Conservation (phyloP, 306 rosid species). For the Dicorynia guianensis region DNA sequence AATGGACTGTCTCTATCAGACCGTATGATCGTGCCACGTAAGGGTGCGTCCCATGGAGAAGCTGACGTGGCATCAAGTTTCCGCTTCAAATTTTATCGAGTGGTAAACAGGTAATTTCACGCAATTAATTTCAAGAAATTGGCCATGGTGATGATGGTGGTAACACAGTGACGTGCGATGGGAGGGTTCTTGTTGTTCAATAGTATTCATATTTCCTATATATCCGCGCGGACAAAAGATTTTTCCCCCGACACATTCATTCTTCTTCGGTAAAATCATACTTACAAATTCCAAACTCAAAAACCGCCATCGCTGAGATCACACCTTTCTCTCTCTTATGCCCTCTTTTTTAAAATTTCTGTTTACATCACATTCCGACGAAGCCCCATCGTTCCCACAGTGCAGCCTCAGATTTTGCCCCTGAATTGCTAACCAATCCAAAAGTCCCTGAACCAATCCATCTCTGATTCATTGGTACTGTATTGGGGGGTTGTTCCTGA, state of each 20-base stretch:
- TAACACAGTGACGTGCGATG: conserved; percentile 30
- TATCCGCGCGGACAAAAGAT: not conserved
- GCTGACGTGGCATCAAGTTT: conserved; percentile 26
- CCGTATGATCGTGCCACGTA: conserved; percentile 33
- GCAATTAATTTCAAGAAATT: conserved; percentile 6
- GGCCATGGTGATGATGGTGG: not conserved
- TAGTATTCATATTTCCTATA: not conserved
- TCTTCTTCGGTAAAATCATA: conserved; percentile 7
- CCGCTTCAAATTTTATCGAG: not conserved
- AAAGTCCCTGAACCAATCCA: conserved; percentile 20
- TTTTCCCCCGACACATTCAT: conserved; percentile 35
- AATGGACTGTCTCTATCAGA: conserved; percentile 38
- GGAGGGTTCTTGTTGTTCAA: not conserved
- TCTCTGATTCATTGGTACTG: conserved; percentile 37
- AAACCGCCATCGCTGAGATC: conserved; percentile 58
- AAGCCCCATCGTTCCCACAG: conserved; percentile 43
- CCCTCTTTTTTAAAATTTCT: not conserved
- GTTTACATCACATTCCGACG: not conserved
- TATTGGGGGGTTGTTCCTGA: conserved; percentile 15
- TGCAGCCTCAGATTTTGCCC: not conserved
- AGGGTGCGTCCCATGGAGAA: conserved; percentile 5
- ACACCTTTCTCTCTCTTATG: not conserved
- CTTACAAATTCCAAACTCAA: conserved; percentile 48
- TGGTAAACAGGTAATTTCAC: not conserved
- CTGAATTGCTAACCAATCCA: not conserved